Percentiles rank a stretch among this genome's conserved stretches.
phyloP scores from a whole-genome alignment of 2,329 filamentous ascomycete genomes.

The Trichoderma brevicompactum region DNA sequence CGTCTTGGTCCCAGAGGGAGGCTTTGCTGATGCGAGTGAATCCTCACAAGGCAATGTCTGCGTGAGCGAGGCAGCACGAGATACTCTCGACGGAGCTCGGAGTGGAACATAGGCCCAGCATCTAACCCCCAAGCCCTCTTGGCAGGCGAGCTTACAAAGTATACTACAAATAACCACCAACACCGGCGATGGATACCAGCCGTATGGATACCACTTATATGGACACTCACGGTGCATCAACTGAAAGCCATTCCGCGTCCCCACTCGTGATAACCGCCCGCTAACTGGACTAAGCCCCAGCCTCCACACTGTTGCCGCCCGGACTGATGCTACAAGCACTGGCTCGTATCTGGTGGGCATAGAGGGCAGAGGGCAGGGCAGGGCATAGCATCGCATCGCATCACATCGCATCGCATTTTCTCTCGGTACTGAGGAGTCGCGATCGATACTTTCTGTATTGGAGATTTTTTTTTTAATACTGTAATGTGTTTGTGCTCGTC shows the following conservation, averaged over 20 bases:
- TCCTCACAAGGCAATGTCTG: neutral
- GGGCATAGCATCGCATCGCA: neutral
- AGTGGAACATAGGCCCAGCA: neutral
- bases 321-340: slow-evolving; percentile 20
- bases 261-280: slow-evolving; percentile 28
- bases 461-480: neutral
- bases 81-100: slow-evolving; percentile 14
- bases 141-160: slow-evolving; percentile 13
- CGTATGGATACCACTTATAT: slow-evolving; percentile 24
- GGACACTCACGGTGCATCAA: slow-evolving; percentile 12
- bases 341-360: slow-evolving; percentile 5
- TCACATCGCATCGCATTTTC: neutral
- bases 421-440: slow-evolving; percentile 9
- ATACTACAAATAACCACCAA: slow-evolving; percentile 15
- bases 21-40: slow-evolving; percentile 2
- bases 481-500: slow-evolving; percentile 9
- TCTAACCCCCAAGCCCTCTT: slow-evolving; percentile 12
- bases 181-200: slow-evolving; percentile 16
- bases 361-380: slow-evolving; percentile 7
- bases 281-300: slow-evolving; percentile 28
- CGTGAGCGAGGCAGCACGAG: slow-evolving; percentile 4
- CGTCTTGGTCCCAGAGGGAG: slow-evolving; percentile 1
- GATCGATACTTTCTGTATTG: neutral
- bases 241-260: slow-evolving; percentile 8
- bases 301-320: slow-evolving; percentile 28